phyloP scores from a whole-genome alignment of 2,329 filamentous ascomycete species.

The Trichocomaceae sp. region DNA sequence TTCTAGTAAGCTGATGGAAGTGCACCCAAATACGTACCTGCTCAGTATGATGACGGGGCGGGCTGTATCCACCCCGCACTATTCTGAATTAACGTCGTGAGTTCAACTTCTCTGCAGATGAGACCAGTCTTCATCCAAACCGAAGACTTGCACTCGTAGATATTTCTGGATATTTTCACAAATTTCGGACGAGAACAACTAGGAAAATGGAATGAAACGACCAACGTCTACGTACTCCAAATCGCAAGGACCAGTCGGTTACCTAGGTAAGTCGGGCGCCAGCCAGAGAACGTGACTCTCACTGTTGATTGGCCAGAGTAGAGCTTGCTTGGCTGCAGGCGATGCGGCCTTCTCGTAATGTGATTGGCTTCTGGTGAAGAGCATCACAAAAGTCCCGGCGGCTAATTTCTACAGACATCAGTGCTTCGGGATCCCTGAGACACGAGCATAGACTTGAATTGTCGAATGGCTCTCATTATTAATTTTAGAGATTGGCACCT shows the following conservation, averaged over 20 bases:
- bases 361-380: constrained; percentile 4
- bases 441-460: no score
- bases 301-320: constrained; percentile 4
- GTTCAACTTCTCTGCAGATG: background rate
- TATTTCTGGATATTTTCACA: background rate
- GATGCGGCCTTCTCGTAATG: background rate
- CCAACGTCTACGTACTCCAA: background rate
- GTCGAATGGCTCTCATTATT: background rate
- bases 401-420: background rate
- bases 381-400: background rate
- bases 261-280: constrained; percentile 10
- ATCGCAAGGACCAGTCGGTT: background rate
- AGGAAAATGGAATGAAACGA: constrained; percentile 2
- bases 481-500: background rate
- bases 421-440: no score
- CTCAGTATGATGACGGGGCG: background rate
- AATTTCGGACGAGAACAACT: background rate
- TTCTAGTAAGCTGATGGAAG: background rate
- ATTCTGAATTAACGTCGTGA: background rate
- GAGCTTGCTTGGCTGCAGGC: constrained; percentile 1
- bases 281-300: background rate
- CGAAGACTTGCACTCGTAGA: background rate
- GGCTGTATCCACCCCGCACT: background rate
- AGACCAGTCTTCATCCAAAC: background rate
- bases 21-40: background rate